phyloP scores from a whole-genome alignment of 805 yeast species.

The Tetrapisispora taiwanensis region DNA sequence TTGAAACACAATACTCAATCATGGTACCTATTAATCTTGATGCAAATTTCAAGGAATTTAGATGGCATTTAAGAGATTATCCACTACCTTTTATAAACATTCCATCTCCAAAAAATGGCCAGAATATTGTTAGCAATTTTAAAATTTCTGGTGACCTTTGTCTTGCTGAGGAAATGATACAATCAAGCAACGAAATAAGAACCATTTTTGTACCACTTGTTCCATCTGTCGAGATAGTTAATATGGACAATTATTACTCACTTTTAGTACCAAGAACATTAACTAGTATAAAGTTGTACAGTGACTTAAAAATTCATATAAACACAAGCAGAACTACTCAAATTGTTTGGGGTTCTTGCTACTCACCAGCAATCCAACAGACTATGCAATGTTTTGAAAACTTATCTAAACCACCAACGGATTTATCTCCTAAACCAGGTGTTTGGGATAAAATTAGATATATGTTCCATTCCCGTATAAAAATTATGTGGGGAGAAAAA shows the following conservation, averaged over 20 bases:
- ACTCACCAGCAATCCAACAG: constrained; percentile 76
- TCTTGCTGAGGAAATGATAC: constrained; percentile 53
- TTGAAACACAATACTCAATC: constrained; percentile 55
- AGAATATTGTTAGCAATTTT: constrained; percentile 25
- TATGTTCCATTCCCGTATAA: constrained; percentile 62
- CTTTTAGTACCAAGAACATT: constrained; percentile 65
- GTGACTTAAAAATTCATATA: constrained; percentile 48
- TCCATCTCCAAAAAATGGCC: constrained; percentile 39
- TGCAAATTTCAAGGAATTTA: constrained; percentile 46
- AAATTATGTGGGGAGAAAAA: constrained; percentile 40
- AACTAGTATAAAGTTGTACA: constrained; percentile 61
- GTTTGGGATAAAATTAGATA: constrained; percentile 86
- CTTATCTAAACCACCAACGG: constrained; percentile 82
- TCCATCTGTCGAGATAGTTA: constrained; percentile 33
- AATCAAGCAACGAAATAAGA: constrained; percentile 44
- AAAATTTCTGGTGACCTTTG: constrained; percentile 52
- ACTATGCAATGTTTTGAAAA: constrained; percentile 67
- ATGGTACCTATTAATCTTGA: constrained; percentile 55
- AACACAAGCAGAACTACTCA: constrained; percentile 49
- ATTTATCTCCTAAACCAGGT: constrained; percentile 76
- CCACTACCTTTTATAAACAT: constrained; percentile 75
- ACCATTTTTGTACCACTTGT: constrained; percentile 53
- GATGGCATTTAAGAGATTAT: constrained; percentile 72
- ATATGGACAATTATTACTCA: constrained; percentile 38
- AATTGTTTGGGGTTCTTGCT: constrained; percentile 76